Evolutionary conservation across 176 grass and related monocot species (phyloP), one percentile per base, ranked within the genome.

Genomic region (Zoysia pacifica): DNA sequence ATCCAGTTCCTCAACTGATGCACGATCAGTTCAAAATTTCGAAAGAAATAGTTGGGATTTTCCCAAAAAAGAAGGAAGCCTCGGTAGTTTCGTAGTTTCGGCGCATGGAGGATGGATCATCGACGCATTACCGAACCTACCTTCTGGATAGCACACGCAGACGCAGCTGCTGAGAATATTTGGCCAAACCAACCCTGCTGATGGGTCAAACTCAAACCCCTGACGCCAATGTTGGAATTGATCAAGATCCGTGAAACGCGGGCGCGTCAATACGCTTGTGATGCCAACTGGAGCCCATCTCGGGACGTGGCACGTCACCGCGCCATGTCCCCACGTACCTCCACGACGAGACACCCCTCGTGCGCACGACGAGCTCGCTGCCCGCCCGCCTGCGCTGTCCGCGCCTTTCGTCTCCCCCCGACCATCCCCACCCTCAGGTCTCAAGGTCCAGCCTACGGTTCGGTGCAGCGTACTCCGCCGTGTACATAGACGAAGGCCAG

Each of bases 231-330:
- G 65, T 42, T 42, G 65, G 49, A 58, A 19, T 46, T 60, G 28
- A 28, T 28, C 70, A 54, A 84, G 81, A 84, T 84, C 86, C 76
- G 41, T 0, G 70, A 70, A 88, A 75, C 76, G 70, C 81, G 76
- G 75, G 75, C 20, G 86, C 40, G 38, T 19, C 19, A 42, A 6
- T 16, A 15, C 14, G 52, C 28, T 28, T 28, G 10, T 2, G 28
- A 48, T 53, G 77, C 18, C 36, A 61, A 71, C 70, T 68, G 62
- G 81, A 65, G 12, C 74, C 86, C 60, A 6, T 56, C 50, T 78
- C 62, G 62, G 14, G 81, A 83, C 56, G 47, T 62, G 75, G 61
- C 74, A 62, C 75, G 80, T 74, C 50, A 42, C 65, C 2, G 46
- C 46, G n/a, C 55, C 66, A 84, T 58, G 43, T 69, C 73, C 49